Evolutionary conservation across 768 basidiomycete genomes (phyloP).

Genomic region (Tylopilus vinaceipallidus): DNA sequence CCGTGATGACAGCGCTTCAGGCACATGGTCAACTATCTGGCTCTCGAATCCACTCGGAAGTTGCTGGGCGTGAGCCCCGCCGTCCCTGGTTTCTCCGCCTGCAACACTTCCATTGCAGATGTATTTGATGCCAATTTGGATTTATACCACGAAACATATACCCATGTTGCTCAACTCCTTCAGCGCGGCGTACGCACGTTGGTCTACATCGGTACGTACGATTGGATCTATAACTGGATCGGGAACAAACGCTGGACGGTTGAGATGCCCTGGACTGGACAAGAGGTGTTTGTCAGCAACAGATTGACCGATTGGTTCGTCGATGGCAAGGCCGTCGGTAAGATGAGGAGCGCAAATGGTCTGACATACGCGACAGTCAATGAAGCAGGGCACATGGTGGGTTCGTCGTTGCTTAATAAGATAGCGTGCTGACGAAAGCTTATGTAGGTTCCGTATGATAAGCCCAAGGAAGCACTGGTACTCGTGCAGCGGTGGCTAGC

Average conservation of each 20-base stretch:
- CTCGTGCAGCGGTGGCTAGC: conserved; percentile 48
- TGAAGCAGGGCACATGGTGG: conserved; percentile 73
- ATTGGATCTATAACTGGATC: conserved; percentile 76
- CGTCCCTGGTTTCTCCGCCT: conserved; percentile 36
- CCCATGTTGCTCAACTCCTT: conserved; percentile 47
- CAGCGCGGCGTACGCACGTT: conserved; percentile 70
- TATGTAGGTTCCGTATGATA: conserved; percentile 54
- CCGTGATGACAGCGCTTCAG: conserved; percentile 31
- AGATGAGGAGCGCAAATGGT: conserved; percentile 50
- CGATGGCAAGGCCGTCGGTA: conserved; percentile 42
- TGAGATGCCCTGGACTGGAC: conserved; percentile 65
- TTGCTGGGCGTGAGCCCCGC: conserved; percentile 57
- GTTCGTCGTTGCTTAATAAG: neutral
- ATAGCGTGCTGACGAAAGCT: no score
- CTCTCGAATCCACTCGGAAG: conserved; percentile 47
- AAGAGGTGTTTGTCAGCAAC: conserved; percentile 42
- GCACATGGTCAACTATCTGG: conserved; percentile 57
- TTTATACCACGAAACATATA: conserved; percentile 22
- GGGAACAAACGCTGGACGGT: conserved; percentile 74
- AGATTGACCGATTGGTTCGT: conserved; percentile 58
- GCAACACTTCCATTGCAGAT: conserved; percentile 38
- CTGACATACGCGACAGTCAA: conserved; percentile 62
- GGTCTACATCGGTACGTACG: conserved; percentile 66
- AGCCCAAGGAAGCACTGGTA: conserved; percentile 49
- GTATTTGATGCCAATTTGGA: conserved; percentile 50